phyloP scores from a whole-genome alignment of 1,284 basidiomycete species.

The Ceratobasidium sp. region DNA sequence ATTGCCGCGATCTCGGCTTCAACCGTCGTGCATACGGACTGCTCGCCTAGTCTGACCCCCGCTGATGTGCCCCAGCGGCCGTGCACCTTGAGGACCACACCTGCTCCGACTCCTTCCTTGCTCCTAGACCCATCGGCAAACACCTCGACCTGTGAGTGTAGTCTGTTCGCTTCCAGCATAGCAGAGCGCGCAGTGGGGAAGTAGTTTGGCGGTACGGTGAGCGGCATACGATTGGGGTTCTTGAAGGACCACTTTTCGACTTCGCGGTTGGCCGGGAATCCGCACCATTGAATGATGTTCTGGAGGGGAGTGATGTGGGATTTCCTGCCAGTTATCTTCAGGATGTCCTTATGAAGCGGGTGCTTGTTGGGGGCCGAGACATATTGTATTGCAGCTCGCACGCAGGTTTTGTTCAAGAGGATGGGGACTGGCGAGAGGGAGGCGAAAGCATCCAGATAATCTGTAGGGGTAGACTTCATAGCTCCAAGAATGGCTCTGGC shows the following conservation, averaged over 20 bases:
- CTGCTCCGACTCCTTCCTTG: too few relatives aligned
- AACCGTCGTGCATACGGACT: too few relatives aligned
- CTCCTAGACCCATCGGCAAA: too few relatives aligned
- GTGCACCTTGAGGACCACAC: too few relatives aligned
- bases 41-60: too few relatives aligned
- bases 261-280: not conserved
- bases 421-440: not conserved
- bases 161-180: too few relatives aligned
- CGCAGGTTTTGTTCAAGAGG: slow-evolving; percentile 20
- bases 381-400: not conserved
- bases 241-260: slow-evolving; percentile 9
- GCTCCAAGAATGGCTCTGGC: slow-evolving; percentile 15
- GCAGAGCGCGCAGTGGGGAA: not conserved
- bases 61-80: too few relatives aligned
- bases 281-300: not conserved
- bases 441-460: not conserved
- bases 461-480: slow-evolving; percentile 4
- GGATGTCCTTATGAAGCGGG: not conserved
- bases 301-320: slow-evolving; percentile 5
- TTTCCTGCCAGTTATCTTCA: not conserved
- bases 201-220: not conserved
- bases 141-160: too few relatives aligned
- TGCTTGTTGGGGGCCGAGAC: not conserved
- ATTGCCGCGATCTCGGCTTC: slow-evolving; percentile 47
- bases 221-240: not conserved